Evolutionary conservation across 2,329 filamentous ascomycete species (phyloP), one percentile per base, ranked within the genome.

Genomic region (Fonsecaea multimorphosa): DNA sequence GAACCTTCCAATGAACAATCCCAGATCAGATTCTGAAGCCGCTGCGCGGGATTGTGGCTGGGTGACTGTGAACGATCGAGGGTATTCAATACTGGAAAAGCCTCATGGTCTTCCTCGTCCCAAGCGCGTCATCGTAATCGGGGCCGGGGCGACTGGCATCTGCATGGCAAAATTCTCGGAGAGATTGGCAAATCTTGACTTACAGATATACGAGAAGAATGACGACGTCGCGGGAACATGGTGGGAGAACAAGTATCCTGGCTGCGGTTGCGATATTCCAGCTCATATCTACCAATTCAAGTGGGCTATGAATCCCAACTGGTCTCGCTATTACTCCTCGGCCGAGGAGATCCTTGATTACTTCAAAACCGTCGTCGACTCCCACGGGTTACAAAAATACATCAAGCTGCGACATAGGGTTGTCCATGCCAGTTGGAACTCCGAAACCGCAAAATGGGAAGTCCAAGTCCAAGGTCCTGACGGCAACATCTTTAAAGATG

Each of bases 261-360:
- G 79, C 2, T 14, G 61, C 2, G 57, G 38, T 38, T 91, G 89
- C 69, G 88, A 91, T 73, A 85, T 91, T 19, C 87, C 89, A 0
- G 84, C 88, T 0, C 87, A 90, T 73, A 24, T 63, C 1, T 69
- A 69, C 55, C 57, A 52, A n/a, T 69, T 58, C 24, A 29, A 61
- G 3, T 82, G 78, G 62, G 77, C 78, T 12, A 3, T 8, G 8
- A 31, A 31, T 3, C 3, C 29, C 3, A 8, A 31, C 29, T 71
- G 69, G 69, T 54, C 31, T 3, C 46, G 60, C 12, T 71, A 60
- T 44, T 67, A 71, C 29, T 64, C 68, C 6, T 52, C 52, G 6
- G 57, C 58, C 0, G 54, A 58, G 12, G 68, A 71, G 34, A 71
- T 71, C 7, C 38, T 52, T 2, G 4, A 61, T 19, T 71, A 71